Percentiles rank a stretch among this genome's conserved stretches.
Evolutionary conservation across 2,329 filamentous ascomycete species (phyloP).

Genomic region (Tolypocladium album): DNA sequence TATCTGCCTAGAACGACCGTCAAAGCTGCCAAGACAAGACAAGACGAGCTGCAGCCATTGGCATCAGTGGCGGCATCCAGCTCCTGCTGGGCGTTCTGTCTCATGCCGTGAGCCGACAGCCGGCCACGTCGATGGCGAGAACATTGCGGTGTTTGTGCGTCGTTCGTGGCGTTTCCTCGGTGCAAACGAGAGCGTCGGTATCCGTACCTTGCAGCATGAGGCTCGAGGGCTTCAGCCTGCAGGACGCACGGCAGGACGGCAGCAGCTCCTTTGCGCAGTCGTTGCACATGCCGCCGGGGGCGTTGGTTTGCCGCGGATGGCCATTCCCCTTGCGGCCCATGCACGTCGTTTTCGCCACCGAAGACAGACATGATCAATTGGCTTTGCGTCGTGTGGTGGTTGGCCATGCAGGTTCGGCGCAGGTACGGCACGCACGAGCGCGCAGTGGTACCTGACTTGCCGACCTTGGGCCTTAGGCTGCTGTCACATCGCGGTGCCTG

Average conservation of each 20-base stretch:
- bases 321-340: background rate
- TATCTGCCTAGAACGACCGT: background rate
- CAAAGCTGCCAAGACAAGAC: background rate
- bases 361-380: background rate
- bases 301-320: background rate
- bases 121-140: background rate
- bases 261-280: background rate
- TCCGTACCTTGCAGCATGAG: background rate
- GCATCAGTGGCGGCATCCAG: background rate
- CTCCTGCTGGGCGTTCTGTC: background rate
- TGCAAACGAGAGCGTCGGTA: background rate
- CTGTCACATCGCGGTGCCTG: background rate
- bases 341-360: background rate
- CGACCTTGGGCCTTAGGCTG: background rate
- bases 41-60: background rate
- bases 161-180: background rate
- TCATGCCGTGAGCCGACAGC: background rate
- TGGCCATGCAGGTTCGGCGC: background rate
- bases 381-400: background rate
- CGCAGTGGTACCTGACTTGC: background rate
- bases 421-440: background rate
- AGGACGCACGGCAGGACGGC: background rate
- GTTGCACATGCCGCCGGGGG: background rate
- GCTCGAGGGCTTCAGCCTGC: background rate
- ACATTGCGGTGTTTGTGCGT: background rate